Evolutionary conservation across 2,329 filamentous ascomycete genomes (phyloP).

Genomic region (Parascedosporium putredinis): DNA sequence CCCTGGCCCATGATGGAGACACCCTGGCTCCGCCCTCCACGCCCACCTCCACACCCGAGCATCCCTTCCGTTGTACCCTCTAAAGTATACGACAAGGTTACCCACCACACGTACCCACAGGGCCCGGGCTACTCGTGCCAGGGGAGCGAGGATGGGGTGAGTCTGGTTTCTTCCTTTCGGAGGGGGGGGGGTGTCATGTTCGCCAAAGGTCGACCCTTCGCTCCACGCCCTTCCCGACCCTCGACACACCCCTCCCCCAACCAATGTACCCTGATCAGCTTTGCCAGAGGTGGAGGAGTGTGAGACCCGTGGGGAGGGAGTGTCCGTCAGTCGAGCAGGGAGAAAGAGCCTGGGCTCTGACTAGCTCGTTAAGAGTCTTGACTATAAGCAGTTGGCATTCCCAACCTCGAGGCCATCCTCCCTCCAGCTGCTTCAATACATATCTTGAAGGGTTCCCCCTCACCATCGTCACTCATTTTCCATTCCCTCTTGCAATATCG

Average conservation of each 20-base stretch:
- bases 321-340: background rate
- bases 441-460: conserved; percentile 8
- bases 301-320: background rate
- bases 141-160: too few species aligned
- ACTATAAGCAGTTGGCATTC: conserved; percentile 1
- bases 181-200: background rate
- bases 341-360: background rate
- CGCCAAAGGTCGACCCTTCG: background rate
- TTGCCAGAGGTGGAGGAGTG: background rate
- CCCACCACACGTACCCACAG: background rate
- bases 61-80: conserved; percentile 3
- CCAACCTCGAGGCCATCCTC: background rate
- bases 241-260: background rate
- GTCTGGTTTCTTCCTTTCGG: background rate
- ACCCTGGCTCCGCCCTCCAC: background rate
- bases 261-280: background rate
- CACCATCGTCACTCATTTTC: conserved; percentile 7
- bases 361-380: background rate
- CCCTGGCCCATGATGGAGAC: too few species aligned
- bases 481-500: conserved; percentile 1
- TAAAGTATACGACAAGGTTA: background rate
- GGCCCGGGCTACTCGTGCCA: background rate
- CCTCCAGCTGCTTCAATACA: conserved; percentile 2
- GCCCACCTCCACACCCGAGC: conserved; percentile 1
- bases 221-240: background rate